Percentiles rank a stretch among this genome's conserved stretches.
phyloP scores from a whole-genome alignment of 768 basidiomycete genomes.

The Piloderma croceum region DNA sequence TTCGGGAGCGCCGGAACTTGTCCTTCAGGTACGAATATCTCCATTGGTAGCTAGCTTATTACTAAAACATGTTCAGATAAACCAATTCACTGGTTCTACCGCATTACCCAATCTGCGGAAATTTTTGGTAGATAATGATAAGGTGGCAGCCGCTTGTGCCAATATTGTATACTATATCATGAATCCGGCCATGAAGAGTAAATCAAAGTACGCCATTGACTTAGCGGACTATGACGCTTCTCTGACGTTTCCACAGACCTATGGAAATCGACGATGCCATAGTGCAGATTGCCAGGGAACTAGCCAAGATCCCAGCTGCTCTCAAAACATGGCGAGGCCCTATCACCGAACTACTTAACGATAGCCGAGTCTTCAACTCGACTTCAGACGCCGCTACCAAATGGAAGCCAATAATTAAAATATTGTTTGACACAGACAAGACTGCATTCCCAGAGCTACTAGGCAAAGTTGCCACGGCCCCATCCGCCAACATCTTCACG shows the following conservation, averaged over 20 bases:
- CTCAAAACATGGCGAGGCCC: constrained; percentile 81
- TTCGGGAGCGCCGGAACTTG: constrained; percentile 35
- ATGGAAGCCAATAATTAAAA: constrained; percentile 77
- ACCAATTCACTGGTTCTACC: constrained; percentile 58
- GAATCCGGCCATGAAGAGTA: constrained; percentile 73
- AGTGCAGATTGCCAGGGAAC: constrained; percentile 66
- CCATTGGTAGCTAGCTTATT: constrained; percentile 1
- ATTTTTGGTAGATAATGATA: constrained; percentile 82
- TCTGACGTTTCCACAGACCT: constrained; percentile 42
- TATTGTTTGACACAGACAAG: constrained; percentile 82
- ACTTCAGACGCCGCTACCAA: constrained; percentile 45
- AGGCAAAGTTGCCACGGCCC: constrained; percentile 69
- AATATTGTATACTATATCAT: constrained; percentile 84
- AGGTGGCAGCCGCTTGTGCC: constrained; percentile 68
- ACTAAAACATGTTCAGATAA: constrained; percentile 48
- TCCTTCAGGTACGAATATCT: constrained; percentile 38
- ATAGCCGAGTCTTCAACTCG: constrained; percentile 83
- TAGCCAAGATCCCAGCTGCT: constrained; percentile 71
- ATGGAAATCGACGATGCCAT: constrained; percentile 70
- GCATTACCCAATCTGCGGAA: constrained; percentile 72
- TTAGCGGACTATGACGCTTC: neutral
- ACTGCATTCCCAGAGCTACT: constrained; percentile 80
- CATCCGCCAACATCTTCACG: constrained; percentile 94
- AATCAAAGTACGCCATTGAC: constrained; percentile 48
- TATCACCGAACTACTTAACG: constrained; percentile 77